A percentile compares a stretch with the other conserved stretches of the same genome.
Evolutionary conservation across 1,284 basidiomycete species (phyloP).

Genomic region (Irpex lacteus): DNA sequence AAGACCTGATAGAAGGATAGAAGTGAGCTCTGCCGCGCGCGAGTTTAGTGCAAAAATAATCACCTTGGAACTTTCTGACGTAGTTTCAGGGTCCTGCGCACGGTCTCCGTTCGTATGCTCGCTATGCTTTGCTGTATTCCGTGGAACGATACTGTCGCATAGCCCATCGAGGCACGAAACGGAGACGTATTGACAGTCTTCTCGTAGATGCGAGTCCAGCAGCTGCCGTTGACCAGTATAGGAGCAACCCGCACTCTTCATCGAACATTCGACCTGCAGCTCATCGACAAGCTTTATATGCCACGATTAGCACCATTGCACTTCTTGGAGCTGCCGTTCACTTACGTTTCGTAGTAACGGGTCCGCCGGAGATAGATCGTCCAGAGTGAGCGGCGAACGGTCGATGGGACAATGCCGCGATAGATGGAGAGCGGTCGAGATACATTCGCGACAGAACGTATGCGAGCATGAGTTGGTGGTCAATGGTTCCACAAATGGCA

Average conservation of each 20-base stretch:
- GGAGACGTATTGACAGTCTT: slow-evolving; percentile 56
- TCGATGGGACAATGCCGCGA: slow-evolving; percentile 81
- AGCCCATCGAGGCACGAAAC: slow-evolving; percentile 50
- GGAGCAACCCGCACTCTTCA: slow-evolving; percentile 56
- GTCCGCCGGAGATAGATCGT: slow-evolving; percentile 58
- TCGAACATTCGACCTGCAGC: slow-evolving; percentile 70
- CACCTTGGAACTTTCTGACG: slow-evolving; percentile 31
- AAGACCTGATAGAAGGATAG: not conserved
- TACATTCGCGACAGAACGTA: slow-evolving; percentile 82
- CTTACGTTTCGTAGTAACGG: slow-evolving; percentile 73
- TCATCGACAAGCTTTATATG: slow-evolving; percentile 76
- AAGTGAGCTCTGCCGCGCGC: not conserved
- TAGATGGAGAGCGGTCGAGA: slow-evolving; percentile 60
- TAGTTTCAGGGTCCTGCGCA: slow-evolving; percentile 27
- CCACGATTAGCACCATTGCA: slow-evolving; percentile 4
- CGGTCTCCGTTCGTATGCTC: slow-evolving; percentile 32
- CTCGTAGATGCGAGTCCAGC: slow-evolving; percentile 60
- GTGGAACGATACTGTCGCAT: slow-evolving; percentile 42
- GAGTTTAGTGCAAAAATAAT: slow-evolving; percentile 31
- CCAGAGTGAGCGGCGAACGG: slow-evolving; percentile 54
- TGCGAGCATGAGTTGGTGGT: slow-evolving; percentile 75
- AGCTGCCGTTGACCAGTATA: slow-evolving; percentile 69
- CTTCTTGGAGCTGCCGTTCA: slow-evolving; percentile 15
- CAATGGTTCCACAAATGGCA: slow-evolving; percentile 73
- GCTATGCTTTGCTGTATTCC: slow-evolving; percentile 36